These are phyloP conservation scores for Blastocystis hominis DNA, from an alignment of 352 stramenopile species.

Conservation along the genomic window DNA sequence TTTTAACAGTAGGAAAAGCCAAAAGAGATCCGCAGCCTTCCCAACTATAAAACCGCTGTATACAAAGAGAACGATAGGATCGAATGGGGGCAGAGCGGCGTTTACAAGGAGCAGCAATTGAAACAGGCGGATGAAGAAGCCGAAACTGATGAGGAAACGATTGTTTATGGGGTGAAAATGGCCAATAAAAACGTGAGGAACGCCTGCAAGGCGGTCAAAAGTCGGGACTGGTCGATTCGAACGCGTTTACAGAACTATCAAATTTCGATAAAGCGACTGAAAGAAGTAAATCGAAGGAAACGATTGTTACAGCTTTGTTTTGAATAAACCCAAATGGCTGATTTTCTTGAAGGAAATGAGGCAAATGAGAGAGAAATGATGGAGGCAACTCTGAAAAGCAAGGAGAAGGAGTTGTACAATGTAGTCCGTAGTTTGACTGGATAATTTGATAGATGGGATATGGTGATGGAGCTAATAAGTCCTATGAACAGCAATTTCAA, in stretches of 20 bases:
- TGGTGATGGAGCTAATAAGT: background rate
- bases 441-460: background rate
- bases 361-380: background rate
- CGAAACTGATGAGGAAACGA: constrained; percentile 39
- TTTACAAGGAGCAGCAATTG: background rate
- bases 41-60: background rate
- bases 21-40: background rate
- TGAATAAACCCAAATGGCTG: background rate
- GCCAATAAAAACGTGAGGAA: background rate
- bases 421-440: background rate
- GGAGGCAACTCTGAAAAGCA: background rate
- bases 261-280: background rate
- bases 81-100: background rate
- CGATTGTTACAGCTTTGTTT: background rate
- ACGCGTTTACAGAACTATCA: background rate
- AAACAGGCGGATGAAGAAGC: constrained; percentile 37
- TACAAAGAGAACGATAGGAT: background rate
- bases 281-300: background rate
- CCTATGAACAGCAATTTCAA: constrained; percentile 25
- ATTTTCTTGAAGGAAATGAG: background rate
- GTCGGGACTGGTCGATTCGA: background rate
- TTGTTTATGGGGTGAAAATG: constrained; percentile 7
- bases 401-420: constrained; percentile 34
- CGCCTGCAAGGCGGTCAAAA: background rate
- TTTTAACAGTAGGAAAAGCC: background rate